Evolutionary conservation across 192 early-diverging fungal species (phyloP), one percentile per base, ranked within the genome.

Genomic region (Coemansia sp.): DNA sequence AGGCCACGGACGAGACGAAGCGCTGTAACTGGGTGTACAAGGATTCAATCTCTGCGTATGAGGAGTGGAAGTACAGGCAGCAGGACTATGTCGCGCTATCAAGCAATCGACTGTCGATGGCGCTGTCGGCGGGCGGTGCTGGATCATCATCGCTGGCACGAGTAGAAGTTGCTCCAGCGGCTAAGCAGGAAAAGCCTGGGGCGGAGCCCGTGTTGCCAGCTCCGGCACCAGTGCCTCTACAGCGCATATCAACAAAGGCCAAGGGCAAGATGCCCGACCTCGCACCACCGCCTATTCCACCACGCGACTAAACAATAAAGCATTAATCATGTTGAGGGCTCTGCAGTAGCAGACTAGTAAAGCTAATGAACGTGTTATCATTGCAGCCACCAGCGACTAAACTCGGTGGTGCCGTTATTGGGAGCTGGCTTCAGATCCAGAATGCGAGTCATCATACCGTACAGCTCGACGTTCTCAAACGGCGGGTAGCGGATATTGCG

Each of bases 391-490:
- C 78, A 81, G 42, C 58, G 62, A 38, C 38, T 43, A 38, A 81
- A 75, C 33, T 57, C 56, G 8, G 57, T 16, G 10, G 92, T 90
- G 7, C 90, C 89, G 72, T 95, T 94, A 72, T 93, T 93, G 0
- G 87, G 86, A 1, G 88, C 87, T 10, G 89, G 78, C 7, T 36
- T 26, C 23, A 95, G 36, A 13, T 70, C 64, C 31, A 93, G 68
- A 21, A 93, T 68, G 10, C 71, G 60, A 5, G 84, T 47, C 45
- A 95, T 64, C 33, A 95, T 69, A 6, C 73, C 77, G 65, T 93
- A 95, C 33, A 95, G 59, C 67, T 94, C 91, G 6, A 86, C 82
- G 69, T 94, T 94, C 36, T 67, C 59, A 61, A 94, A 91, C 2
- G 82, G 67, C 41, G 84, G 85, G 41, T 76, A 71, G 3, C 84